Evolutionary conservation across 805 yeast species (phyloP).

Genomic region (Nakazawaea siamensis): DNA sequence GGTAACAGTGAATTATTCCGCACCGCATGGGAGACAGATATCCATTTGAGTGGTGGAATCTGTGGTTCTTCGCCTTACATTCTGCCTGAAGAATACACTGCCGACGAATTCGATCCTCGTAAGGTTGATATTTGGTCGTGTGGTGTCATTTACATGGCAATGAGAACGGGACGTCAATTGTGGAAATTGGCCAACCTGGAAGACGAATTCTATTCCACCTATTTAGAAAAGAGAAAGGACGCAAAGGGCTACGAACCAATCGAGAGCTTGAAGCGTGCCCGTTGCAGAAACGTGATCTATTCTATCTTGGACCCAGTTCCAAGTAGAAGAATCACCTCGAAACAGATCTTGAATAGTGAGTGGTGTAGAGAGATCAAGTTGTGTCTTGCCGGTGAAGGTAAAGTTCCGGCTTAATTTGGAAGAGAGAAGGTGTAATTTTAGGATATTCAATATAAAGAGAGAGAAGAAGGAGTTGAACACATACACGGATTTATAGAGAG

Average conservation of each 20-base stretch:
- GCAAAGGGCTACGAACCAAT: conserved; percentile 89
- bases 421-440: too few relatives aligned
- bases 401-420: too few relatives aligned
- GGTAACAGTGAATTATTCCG: conserved; percentile 79
- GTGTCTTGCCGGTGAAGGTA: conserved; percentile 57
- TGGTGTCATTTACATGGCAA: conserved; percentile 88
- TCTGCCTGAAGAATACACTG: conserved; percentile 78
- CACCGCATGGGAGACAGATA: conserved; percentile 75
- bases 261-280: conserved; percentile 72
- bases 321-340: conserved; percentile 75
- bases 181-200: conserved; percentile 80
- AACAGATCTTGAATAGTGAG: conserved; percentile 83
- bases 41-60: conserved; percentile 65
- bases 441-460: too few relatives aligned
- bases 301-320: conserved; percentile 92
- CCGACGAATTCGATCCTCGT: conserved; percentile 67
- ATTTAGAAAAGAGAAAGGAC: conserved; percentile 70
- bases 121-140: conserved; percentile 88
- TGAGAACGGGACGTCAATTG: conserved; percentile 89
- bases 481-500: too few relatives aligned
- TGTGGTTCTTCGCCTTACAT: conserved; percentile 87
- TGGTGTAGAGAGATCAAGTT: conserved; percentile 90
- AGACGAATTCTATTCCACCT: conserved; percentile 74
- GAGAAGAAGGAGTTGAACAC: too few relatives aligned
- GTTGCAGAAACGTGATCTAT: conserved; percentile 89